phyloP scores from a whole-genome alignment of 176 grass and related monocot species.

The Cenchrus fungigraminus region DNA sequence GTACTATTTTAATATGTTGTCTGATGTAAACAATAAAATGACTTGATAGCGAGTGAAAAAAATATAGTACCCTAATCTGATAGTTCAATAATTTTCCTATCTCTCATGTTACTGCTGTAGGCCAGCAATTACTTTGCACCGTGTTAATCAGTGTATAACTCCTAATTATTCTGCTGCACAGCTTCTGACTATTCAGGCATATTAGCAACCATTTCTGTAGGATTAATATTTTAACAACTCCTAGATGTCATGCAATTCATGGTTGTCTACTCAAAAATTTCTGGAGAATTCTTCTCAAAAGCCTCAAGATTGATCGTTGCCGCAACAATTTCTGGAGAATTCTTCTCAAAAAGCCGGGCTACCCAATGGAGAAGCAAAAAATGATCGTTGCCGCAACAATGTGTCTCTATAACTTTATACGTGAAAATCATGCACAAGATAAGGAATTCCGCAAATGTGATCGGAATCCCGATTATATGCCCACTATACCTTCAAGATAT shows the following conservation, averaged over 20 bases:
- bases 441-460: too few relatives aligned
- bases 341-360: too few relatives aligned
- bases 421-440: too few relatives aligned
- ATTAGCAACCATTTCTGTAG: conserved; percentile 21
- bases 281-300: too few relatives aligned
- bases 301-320: too few relatives aligned
- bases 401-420: too few relatives aligned
- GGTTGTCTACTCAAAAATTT: conserved; percentile 3
- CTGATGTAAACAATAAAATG: conserved; percentile 10
- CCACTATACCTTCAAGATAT: too few relatives aligned
- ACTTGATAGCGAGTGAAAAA: neutral
- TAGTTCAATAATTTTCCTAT: neutral
- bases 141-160: conserved; percentile 14
- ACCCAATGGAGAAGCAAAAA: too few relatives aligned
- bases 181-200: conserved; percentile 34
- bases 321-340: too few relatives aligned
- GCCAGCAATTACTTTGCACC: conserved; percentile 2
- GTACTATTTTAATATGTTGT: conserved; percentile 15
- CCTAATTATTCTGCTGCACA: conserved; percentile 8
- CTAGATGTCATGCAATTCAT: conserved; percentile 8
- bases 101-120: conserved; percentile 25
- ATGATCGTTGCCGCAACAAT: too few relatives aligned
- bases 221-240: conserved; percentile 22
- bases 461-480: too few relatives aligned
- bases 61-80: neutral